A percentile compares a stretch with the other conserved stretches of the same genome.
Evolutionary conservation across 192 early-diverging fungal species (phyloP).

Genomic region (Neocallimastix lanati): DNA sequence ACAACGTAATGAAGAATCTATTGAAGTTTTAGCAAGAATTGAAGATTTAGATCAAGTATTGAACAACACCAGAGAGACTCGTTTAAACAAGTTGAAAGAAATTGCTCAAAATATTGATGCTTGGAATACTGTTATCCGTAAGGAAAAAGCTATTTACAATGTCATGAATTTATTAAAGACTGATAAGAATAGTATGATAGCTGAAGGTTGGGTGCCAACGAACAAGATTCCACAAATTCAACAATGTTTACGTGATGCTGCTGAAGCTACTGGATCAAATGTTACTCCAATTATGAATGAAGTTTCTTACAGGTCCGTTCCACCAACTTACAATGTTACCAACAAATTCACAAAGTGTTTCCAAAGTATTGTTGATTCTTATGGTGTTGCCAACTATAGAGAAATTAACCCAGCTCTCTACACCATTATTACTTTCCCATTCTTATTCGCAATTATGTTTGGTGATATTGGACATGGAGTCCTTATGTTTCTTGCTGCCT

Average conservation of each 20-base stretch:
- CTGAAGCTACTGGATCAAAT: slow-evolving; percentile 70
- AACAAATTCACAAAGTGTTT: slow-evolving; percentile 96
- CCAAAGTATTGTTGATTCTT: slow-evolving; percentile 93
- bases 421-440: slow-evolving; percentile 94
- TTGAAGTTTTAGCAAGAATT: slow-evolving; percentile 64
- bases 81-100: slow-evolving; percentile 62
- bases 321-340: slow-evolving; percentile 83
- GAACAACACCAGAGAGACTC: slow-evolving; percentile 65
- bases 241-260: slow-evolving; percentile 63
- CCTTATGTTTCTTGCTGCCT: slow-evolving; percentile 56
- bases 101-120: slow-evolving; percentile 70
- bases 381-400: slow-evolving; percentile 85
- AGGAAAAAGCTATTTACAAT: slow-evolving; percentile 96
- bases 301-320: slow-evolving; percentile 63
- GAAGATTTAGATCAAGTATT: slow-evolving; percentile 77
- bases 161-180: slow-evolving; percentile 92
- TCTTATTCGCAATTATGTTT: slow-evolving; percentile 99
- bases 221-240: slow-evolving; percentile 66
- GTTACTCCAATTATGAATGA: slow-evolving; percentile 77
- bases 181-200: slow-evolving; percentile 85
- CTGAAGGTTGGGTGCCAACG: slow-evolving; percentile 95
- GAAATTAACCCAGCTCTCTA: slow-evolving; percentile 98
- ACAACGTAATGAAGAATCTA: slow-evolving; percentile 62
- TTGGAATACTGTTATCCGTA: slow-evolving; percentile 82
- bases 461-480: slow-evolving; percentile 95